Percentiles rank a stretch among this genome's conserved stretches.
phyloP scores from a whole-genome alignment of 2,329 filamentous ascomycete species.

The Fusarium pseudograminearum region DNA sequence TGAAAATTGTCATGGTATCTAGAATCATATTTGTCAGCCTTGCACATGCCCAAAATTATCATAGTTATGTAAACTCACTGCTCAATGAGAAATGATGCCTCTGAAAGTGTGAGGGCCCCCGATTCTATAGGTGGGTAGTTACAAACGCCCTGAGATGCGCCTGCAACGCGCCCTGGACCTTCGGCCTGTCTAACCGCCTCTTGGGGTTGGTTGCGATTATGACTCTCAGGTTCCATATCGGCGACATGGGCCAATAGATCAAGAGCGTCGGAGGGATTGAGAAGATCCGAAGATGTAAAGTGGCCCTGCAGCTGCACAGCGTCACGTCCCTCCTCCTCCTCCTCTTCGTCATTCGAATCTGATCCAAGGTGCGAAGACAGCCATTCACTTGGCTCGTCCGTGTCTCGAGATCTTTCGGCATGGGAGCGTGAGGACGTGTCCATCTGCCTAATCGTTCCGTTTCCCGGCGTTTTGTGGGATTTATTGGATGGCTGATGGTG shows the following conservation, averaged over 20 bases:
- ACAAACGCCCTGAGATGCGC: slow-evolving; percentile 4
- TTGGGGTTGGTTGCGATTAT: slow-evolving; percentile 30
- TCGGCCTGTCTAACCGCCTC: neutral
- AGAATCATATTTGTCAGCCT: slow-evolving; percentile 14
- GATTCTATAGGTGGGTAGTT: slow-evolving; percentile 52
- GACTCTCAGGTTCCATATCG: slow-evolving; percentile 51
- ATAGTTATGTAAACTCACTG: slow-evolving; percentile 33
- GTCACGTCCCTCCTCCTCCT: slow-evolving; percentile 19
- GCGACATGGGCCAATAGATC: slow-evolving; percentile 57
- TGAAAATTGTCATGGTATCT: slow-evolving; percentile 76
- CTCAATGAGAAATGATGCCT: slow-evolving; percentile 46
- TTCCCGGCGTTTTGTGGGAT: neutral
- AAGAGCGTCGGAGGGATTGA: slow-evolving; percentile 58
- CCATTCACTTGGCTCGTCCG: slow-evolving; percentile 30
- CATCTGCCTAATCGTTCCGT: slow-evolving; percentile 2
- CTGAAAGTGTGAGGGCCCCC: slow-evolving; percentile 47
- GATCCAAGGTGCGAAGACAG: slow-evolving; percentile 33
- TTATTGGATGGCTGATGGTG: neutral
- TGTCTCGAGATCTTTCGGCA: neutral
- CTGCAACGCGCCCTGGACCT: neutral
- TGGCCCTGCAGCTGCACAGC: slow-evolving; percentile 52
- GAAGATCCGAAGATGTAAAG: slow-evolving; percentile 55
- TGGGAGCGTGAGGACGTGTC: neutral
- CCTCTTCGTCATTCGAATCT: slow-evolving; percentile 16
- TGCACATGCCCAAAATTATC: rapidly evolving